These are phyloP conservation scores for Albatrellus sp. DNA, from an alignment of 1,284 basidiomycete genomes.

Conservation along the genomic window DNA sequence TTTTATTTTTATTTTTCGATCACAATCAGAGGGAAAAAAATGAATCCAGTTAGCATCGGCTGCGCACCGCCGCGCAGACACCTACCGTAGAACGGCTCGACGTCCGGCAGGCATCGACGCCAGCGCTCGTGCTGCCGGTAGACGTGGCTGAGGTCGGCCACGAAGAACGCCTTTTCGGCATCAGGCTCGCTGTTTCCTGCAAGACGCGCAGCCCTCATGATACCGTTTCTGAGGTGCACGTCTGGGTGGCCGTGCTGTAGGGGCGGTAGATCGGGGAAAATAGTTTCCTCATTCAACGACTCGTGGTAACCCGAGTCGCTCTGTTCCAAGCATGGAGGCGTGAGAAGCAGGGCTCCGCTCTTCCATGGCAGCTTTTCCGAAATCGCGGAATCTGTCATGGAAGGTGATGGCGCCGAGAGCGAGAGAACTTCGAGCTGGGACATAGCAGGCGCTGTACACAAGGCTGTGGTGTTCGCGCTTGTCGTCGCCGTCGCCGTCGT, in stretches of 20 bases:
- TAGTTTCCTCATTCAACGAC: conserved; percentile 25
- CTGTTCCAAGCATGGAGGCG: conserved; percentile 5
- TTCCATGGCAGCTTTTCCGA: conserved; percentile 22
- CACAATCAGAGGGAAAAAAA: no score
- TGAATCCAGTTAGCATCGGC: conserved; percentile 11
- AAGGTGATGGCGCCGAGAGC: conserved; percentile 28
- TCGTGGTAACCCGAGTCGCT: conserved; percentile 3
- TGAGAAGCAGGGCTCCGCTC: conserved; percentile 21
- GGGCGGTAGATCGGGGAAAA: conserved; percentile 55
- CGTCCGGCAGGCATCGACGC: conserved; percentile 68
- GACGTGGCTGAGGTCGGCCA: conserved; percentile 85
- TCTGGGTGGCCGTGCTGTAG: conserved; percentile 58
- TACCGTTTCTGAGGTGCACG: conserved; percentile 58
- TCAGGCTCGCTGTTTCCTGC: conserved; percentile 44
- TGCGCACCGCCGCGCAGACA: conserved; percentile 11
- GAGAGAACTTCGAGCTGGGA: conserved; percentile 47
- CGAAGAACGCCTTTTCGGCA: conserved; percentile 92
- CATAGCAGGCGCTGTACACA: conserved; percentile 26
- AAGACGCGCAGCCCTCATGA: conserved; percentile 48
- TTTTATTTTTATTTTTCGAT: no score
- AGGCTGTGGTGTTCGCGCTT: no score
- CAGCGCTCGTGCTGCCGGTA: conserved; percentile 83
- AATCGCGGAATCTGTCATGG: conserved; percentile 18
- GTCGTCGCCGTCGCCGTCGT: not conserved
- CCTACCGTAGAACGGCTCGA: conserved; percentile 88